Base-by-base conservation (phyloP, 139 green algal genomes). In the Nannochloris sp. region DNA sequence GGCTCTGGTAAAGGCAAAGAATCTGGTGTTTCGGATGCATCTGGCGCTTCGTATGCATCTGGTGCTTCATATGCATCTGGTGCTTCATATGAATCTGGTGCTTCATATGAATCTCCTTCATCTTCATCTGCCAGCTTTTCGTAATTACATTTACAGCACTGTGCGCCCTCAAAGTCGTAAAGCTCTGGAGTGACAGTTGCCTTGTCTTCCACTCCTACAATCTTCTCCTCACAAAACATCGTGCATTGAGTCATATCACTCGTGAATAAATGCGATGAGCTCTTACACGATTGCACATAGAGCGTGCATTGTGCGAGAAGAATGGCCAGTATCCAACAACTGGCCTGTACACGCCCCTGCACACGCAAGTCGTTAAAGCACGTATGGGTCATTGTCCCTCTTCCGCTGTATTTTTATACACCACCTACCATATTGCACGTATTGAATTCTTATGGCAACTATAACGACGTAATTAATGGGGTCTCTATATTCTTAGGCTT, bases 121-220 rank as follows among this genome's bases (percentile, higher is more conserved):
- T 23, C 46, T 28, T 53, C 46, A 8, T 53, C 25, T 28, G 26
- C 10, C 46, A 28, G 17, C 16, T 53, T 29, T 28, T 64, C 25
- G 23, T 44, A 64, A 8, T 64, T 51, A 16, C 58, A 64, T 31
- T 1, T 59, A 25, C 58, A 64, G 58, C 58, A 64, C 12, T 43
- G 30, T 1, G 16, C 16, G 17, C 0, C 12, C 0, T 64, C 25
- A 28, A 29, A 44, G 25, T 49, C 23, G 26, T 64, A 64, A 6
- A 64, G 11, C n/a, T 49, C 25, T 31, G 25, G 20, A 8, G n/a
- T 26, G 25, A 64, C 25, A 16, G 58, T 64, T 11, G 23, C 58
- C 25, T 57, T 28, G 25, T 28, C 25, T 29, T 64, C 25, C 17
- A 25, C n/a, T 20, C 17, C 30, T 17, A 60, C 46, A 13, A 61